Evolutionary conservation across 2,329 filamentous ascomycete genomes (phyloP).

Genomic region (Fusarium tjaetaba): DNA sequence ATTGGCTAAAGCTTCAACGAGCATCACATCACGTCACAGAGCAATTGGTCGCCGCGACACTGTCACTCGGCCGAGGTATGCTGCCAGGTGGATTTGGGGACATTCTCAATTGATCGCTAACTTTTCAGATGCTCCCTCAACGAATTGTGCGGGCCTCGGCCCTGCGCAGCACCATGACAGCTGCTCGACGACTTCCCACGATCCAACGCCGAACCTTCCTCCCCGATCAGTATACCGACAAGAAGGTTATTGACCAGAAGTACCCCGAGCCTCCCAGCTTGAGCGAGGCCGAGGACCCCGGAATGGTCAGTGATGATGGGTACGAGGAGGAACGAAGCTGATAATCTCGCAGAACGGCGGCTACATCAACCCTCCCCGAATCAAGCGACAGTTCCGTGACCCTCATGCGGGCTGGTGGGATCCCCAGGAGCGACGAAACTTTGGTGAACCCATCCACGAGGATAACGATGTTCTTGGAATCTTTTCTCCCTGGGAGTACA

Average conservation of each 20-base stretch:
- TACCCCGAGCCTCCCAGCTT: slow-evolving; percentile 60
- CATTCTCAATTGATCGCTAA: slow-evolving; percentile 31
- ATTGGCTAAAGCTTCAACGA: slow-evolving; percentile 46
- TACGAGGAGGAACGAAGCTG: slow-evolving; percentile 24
- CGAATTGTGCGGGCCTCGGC: slow-evolving; percentile 64
- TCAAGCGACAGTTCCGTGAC: slow-evolving; percentile 93
- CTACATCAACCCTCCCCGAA: slow-evolving; percentile 79
- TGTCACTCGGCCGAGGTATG: slow-evolving; percentile 49
- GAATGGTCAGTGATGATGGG: slow-evolving; percentile 63
- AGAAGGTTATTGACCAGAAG: slow-evolving; percentile 60
- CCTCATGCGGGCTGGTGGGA: slow-evolving; percentile 97
- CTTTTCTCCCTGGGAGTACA: slow-evolving; percentile 90
- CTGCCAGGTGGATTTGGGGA: not conserved
- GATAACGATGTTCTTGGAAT: slow-evolving; percentile 94
- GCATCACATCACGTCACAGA: slow-evolving; percentile 46
- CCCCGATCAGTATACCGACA: slow-evolving; percentile 59
- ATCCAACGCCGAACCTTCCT: slow-evolving; percentile 68
- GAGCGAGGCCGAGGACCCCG: slow-evolving; percentile 71
- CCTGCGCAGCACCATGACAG: slow-evolving; percentile 56
- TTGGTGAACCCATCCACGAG: slow-evolving; percentile 94
- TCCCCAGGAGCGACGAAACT: slow-evolving; percentile 96
- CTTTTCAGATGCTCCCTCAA: slow-evolving; percentile 67
- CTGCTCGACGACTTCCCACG: slow-evolving; percentile 61
- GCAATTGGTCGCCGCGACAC: slow-evolving; percentile 50
- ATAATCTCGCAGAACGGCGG: slow-evolving; percentile 74